Conservation (phyloP, 2,329 filamentous ascomycete species). For the Clonostachys solani region DNA sequence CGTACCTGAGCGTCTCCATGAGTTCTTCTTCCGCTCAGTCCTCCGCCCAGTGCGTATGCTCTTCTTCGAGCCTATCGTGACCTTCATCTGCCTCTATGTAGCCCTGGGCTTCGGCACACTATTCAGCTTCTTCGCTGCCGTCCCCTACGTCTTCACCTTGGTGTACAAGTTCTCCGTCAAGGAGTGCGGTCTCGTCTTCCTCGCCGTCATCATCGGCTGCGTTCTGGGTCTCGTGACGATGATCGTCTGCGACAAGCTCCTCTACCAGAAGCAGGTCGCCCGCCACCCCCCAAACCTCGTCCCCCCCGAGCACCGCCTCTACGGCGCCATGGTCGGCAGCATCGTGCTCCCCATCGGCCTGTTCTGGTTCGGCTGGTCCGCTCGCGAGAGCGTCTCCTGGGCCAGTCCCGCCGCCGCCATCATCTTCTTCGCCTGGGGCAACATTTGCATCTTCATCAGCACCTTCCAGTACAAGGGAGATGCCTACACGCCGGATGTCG, state of each 20-base stretch:
- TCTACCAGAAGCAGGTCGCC: constrained; percentile 32
- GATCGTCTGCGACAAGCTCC: constrained; percentile 28
- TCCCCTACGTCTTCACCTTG: constrained; percentile 40
- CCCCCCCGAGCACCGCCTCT: constrained; percentile 52
- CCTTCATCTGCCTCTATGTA: constrained; percentile 46
- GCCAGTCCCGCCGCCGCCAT: constrained; percentile 44
- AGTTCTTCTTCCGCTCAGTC: constrained; percentile 35
- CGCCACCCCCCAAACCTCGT: constrained; percentile 23
- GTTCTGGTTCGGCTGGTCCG: constrained; percentile 60
- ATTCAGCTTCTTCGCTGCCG: constrained; percentile 47
- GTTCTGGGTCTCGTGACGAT: constrained; percentile 9
- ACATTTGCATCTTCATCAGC: constrained; percentile 53
- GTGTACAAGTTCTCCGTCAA: constrained; percentile 39
- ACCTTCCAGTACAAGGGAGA: constrained; percentile 49
- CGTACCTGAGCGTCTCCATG: constrained; percentile 9
- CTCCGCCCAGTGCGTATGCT: constrained; percentile 54
- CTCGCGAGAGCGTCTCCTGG: constrained; percentile 39
- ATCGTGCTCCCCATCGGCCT: constrained; percentile 46
- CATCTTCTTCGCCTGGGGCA: constrained; percentile 55
- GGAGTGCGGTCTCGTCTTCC: constrained; percentile 36
- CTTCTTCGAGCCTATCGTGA: constrained; percentile 58
- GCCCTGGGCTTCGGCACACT: constrained; percentile 46
- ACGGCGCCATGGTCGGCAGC: constrained; percentile 54
- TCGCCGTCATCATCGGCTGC: constrained; percentile 40
- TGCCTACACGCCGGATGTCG: constrained; percentile 47